These are phyloP conservation scores for Apiospora saccharicola DNA, from an alignment of 2,329 filamentous ascomycete genomes.

Conservation along the genomic window DNA sequence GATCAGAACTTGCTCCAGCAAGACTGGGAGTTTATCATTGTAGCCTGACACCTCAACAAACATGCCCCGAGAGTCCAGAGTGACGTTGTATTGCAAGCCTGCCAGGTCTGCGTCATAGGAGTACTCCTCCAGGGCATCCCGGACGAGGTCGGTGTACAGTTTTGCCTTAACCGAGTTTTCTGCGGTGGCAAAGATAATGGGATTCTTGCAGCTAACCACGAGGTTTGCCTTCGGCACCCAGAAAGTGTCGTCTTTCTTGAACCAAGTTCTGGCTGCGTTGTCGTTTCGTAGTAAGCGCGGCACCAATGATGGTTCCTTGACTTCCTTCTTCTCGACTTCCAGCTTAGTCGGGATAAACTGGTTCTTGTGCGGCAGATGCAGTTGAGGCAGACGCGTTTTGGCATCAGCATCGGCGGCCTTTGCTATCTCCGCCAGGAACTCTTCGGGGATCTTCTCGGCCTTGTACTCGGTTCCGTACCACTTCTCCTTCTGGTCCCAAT, in stretches of 20 bases:
- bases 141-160: conserved; percentile 86
- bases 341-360: conserved; percentile 94
- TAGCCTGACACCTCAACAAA: conserved; percentile 86
- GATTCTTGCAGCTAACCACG: conserved; percentile 80
- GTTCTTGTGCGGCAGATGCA: conserved; percentile 91
- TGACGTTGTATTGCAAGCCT: conserved; percentile 84
- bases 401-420: conserved; percentile 66
- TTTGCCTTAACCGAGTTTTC: conserved; percentile 90
- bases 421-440: conserved; percentile 76
- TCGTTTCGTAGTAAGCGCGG: conserved; percentile 90
- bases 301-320: conserved; percentile 74
- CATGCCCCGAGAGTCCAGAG: conserved; percentile 74
- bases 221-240: conserved; percentile 97
- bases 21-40: conserved; percentile 92
- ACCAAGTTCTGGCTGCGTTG: conserved; percentile 83
- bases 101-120: conserved; percentile 96
- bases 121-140: conserved; percentile 90
- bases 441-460: conserved; percentile 81
- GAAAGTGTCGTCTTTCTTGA: conserved; percentile 97
- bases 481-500: conserved; percentile 88
- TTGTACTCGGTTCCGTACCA: conserved; percentile 99
- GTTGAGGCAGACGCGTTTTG: conserved; percentile 67
- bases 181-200: conserved; percentile 80
- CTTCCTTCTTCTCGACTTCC: conserved; percentile 92
- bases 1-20: conserved; percentile 86